Conservation (phyloP, 176 grass and related monocot species). For the Aegilops speltoides region DNA sequence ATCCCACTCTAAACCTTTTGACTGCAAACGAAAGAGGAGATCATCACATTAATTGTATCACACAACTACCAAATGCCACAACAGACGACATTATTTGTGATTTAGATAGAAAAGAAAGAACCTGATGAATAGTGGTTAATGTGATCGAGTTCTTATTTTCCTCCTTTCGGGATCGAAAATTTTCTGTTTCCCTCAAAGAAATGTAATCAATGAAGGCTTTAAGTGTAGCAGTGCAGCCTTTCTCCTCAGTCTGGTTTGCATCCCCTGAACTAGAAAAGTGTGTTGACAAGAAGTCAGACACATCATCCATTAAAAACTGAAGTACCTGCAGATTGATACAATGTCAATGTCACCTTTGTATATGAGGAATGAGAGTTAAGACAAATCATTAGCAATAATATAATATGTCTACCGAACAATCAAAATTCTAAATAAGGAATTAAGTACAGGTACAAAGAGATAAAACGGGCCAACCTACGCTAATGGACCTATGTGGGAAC, state of each 20-base stretch:
- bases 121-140: slow-evolving; percentile 97
- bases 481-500: not conserved
- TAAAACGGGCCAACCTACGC: not conserved
- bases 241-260: slow-evolving; percentile 49
- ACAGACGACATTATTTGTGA: not conserved
- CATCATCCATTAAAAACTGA: slow-evolving; percentile 97
- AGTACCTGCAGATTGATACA: slow-evolving; percentile 59
- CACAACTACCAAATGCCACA: slow-evolving; percentile 3
- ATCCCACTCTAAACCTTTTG: slow-evolving; percentile 99
- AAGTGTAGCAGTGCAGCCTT: slow-evolving; percentile 66
- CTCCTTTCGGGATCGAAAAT: slow-evolving; percentile 67
- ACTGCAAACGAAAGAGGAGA: slow-evolving; percentile 51
- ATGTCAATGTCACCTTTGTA: slow-evolving; percentile 8
- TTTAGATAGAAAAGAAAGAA: slow-evolving; percentile 37
- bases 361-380: not conserved
- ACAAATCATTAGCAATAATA: not conserved
- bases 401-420: slow-evolving; percentile 3
- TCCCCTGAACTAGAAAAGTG: slow-evolving; percentile 69
- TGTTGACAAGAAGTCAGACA: slow-evolving; percentile 88
- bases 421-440: slow-evolving; percentile 15
- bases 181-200: slow-evolving; percentile 84
- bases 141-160: slow-evolving; percentile 92
- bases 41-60: slow-evolving; percentile 9
- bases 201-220: slow-evolving; percentile 86
- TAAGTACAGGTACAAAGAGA: not conserved